A percentile compares a stretch with the other conserved stretches of the same genome.
Evolutionary conservation across 306 rosid species (phyloP).

Genomic region (Pterocarpus macrocarpus): DNA sequence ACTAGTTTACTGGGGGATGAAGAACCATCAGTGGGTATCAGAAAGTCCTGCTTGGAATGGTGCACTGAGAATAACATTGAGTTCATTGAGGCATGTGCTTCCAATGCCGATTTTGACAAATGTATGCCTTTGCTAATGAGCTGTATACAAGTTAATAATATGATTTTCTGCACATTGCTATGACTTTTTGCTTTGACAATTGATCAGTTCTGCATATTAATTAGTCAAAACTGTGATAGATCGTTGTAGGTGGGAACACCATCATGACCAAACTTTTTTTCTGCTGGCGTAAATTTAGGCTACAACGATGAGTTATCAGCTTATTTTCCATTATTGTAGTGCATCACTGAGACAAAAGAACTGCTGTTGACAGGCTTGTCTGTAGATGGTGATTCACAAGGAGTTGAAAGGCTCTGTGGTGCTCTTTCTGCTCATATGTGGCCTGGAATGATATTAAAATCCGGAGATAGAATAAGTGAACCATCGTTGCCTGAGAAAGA

Average conservation of each 20-base stretch:
- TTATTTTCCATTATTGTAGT: neutral
- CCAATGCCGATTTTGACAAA: conserved; percentile 70
- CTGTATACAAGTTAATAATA: neutral
- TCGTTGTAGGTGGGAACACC: conserved; percentile 3
- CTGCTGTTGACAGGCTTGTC: conserved; percentile 68
- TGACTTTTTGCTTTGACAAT: conserved; percentile 11
- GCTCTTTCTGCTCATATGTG: conserved; percentile 84
- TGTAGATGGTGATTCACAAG: conserved; percentile 75
- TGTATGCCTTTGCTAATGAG: conserved; percentile 52
- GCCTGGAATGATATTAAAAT: conserved; percentile 83
- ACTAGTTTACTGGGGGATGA: conserved; percentile 71
- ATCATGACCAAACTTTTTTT: neutral
- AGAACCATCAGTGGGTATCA: conserved; percentile 53
- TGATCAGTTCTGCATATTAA: conserved; percentile 19
- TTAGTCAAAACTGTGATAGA: neutral
- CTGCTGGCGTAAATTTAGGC: neutral
- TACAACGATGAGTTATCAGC: neutral
- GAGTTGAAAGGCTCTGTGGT: conserved; percentile 74
- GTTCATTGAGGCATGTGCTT: conserved; percentile 75
- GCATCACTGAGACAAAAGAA: conserved; percentile 1
- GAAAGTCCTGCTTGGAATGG: conserved; percentile 72
- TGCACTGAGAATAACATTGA: conserved; percentile 68
- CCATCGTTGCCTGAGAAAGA: conserved; percentile 63
- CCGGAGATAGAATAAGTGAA: conserved; percentile 64
- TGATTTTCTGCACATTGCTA: conserved; percentile 5